Base-by-base conservation (phyloP, 768 basidiomycete genomes). In the Amanita muscaria region DNA sequence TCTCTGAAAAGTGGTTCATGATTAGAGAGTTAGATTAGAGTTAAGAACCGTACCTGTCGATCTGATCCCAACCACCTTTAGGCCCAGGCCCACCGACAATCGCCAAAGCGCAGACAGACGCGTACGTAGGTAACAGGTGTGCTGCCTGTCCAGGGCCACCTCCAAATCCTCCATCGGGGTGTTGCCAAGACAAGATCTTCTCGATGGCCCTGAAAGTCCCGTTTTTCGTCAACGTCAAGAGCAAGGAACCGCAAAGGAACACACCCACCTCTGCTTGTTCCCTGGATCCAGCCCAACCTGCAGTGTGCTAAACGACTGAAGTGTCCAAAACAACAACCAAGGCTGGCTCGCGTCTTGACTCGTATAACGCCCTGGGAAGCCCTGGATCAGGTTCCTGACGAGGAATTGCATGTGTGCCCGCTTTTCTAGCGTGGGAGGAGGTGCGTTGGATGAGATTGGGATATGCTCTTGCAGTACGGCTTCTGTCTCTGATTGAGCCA, bases 331-430 rank as follows among this genome's bases (percentile, higher is more conserved):
- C 48, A 97, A 59, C 22, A 97, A 66, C 96, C 96, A 98, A 0
- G 96, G 87, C 54, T 94, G 83, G 52, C 88, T 92, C 0, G 94
- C 93, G 59, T 98, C 96, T 55, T 97, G 85, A 36, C 79, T 80
- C 15, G 69, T 72, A 59, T 89, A 98, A 44, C 80, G 70, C 9
- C 71, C 66, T 0, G 92, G 89, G 34, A 98, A 85, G 2, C 88
- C 80, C 56, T 90, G 85, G 6, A 80, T 56, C 42, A 90, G 71
- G 49, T 82, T 77, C 19, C 80, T 71, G 1, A 79, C 69, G 18
- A 94, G 75, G 56, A 78, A 94, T 49, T 83, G 76, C 51, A 91
- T 66, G 58, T 96, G 92, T 2, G 68, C 59, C 33, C 74, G 72
- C 55, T 73, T 77, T 31, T 85, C 67, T 3, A 93, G 66, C 2